phyloP scores from a whole-genome alignment of 1,284 basidiomycete genomes.

The Boletus sp. region DNA sequence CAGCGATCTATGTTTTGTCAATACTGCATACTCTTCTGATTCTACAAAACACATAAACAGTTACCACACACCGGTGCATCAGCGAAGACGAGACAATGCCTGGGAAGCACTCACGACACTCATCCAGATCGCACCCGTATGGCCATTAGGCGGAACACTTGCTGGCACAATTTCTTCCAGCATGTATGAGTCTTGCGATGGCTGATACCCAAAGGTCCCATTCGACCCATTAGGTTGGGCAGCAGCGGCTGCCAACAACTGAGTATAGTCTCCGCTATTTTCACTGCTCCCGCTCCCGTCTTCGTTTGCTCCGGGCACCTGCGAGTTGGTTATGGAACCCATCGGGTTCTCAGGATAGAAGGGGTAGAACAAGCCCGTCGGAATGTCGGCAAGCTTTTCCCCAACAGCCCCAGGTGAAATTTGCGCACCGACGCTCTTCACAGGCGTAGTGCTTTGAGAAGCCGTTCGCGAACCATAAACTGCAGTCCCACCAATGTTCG shows the following conservation, averaged over 20 bases:
- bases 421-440: slow-evolving; percentile 24
- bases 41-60: slow-evolving; percentile 17
- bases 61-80: slow-evolving; percentile 23
- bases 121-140: slow-evolving; percentile 40
- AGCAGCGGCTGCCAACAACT: slow-evolving; percentile 54
- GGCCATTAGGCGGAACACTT: slow-evolving; percentile 24
- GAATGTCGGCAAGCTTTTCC: slow-evolving; percentile 57
- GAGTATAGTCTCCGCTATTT: slow-evolving; percentile 41
- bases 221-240: slow-evolving; percentile 41
- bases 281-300: slow-evolving; percentile 21
- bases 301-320: slow-evolving; percentile 22
- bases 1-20: slow-evolving; percentile 15
- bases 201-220: slow-evolving; percentile 49
- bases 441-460: slow-evolving; percentile 33
- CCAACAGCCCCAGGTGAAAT: slow-evolving; percentile 25
- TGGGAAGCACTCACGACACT: slow-evolving; percentile 34
- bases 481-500: slow-evolving; percentile 18
- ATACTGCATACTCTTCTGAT: slow-evolving; percentile 28
- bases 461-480: slow-evolving; percentile 36
- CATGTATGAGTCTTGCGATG: slow-evolving; percentile 55
- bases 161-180: slow-evolving; percentile 57
- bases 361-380: slow-evolving; percentile 65
- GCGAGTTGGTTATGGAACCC: slow-evolving; percentile 15
- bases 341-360: slow-evolving; percentile 60
- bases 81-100: slow-evolving; percentile 30